Percentiles rank a stretch among this genome's conserved stretches.
These are phyloP conservation scores for Emericellopsis cladophorae DNA, from an alignment of 2,329 filamentous ascomycete species.

Conservation along the genomic window DNA sequence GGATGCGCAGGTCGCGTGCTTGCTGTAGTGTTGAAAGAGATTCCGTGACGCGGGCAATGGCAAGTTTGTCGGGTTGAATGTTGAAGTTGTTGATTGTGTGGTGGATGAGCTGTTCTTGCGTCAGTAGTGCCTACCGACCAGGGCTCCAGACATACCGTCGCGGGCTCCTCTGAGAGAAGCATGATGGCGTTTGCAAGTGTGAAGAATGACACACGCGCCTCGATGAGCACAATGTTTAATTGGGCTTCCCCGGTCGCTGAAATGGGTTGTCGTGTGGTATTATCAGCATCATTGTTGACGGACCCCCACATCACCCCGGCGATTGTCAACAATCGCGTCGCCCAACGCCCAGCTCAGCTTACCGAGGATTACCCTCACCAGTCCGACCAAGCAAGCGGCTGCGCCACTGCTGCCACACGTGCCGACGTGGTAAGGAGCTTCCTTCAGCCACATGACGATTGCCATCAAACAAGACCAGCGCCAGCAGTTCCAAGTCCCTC, in stretches of 20 bases:
- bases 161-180: slow-evolving; percentile 89
- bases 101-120: slow-evolving; percentile 57
- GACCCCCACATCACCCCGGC: no score
- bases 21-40: slow-evolving; percentile 74
- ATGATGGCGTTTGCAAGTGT: slow-evolving; percentile 39
- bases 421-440: background rate
- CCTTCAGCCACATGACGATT: slow-evolving; percentile 3
- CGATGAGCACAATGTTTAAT: no score
- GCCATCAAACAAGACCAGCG: background rate
- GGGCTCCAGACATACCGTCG: slow-evolving; percentile 42
- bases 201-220: no score
- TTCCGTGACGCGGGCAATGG: slow-evolving; percentile 71
- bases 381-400: no score
- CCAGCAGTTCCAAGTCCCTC: background rate
- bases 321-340: no score
- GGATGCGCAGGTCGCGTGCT: slow-evolving; percentile 66
- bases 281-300: background rate
- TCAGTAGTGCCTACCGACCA: background rate
- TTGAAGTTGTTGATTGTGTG: slow-evolving; percentile 94
- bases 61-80: slow-evolving; percentile 75
- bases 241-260: no score
- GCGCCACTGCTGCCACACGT: slow-evolving; percentile 1
- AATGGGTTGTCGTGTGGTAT: no score
- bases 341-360: no score
- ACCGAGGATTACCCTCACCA: no score